These are phyloP conservation scores for Verticillium dahliae DNA, from an alignment of 2,329 filamentous ascomycete genomes.

Conservation along the genomic window DNA sequence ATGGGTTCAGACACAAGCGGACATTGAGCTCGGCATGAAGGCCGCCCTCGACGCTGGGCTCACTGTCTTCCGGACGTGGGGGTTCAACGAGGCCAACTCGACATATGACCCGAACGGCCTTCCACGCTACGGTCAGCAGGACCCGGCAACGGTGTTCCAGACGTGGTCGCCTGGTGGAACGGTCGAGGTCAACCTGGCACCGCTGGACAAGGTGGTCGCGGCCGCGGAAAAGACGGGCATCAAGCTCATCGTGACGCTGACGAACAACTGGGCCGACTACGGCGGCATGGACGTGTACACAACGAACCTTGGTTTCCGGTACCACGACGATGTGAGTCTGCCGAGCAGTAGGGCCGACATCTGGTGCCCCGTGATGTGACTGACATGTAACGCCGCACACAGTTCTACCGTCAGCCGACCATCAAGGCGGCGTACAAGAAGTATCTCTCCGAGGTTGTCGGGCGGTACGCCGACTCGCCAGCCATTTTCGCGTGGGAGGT, in stretches of 20 bases:
- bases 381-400: not conserved
- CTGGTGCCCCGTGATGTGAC: too few species aligned
- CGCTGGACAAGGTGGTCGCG: slow-evolving; percentile 44
- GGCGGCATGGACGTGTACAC: slow-evolving; percentile 55
- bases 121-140: slow-evolving; percentile 44
- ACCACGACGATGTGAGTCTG: slow-evolving; percentile 38
- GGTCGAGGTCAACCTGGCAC: slow-evolving; percentile 22
- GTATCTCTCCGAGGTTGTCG: slow-evolving; percentile 55
- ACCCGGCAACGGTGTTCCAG: slow-evolving; percentile 38
- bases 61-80: slow-evolving; percentile 50
- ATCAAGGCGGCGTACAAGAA: slow-evolving; percentile 47
- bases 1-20: slow-evolving; percentile 11
- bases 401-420: slow-evolving; percentile 41
- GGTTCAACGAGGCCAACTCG: slow-evolving; percentile 49
- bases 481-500: slow-evolving; percentile 64
- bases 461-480: slow-evolving; percentile 49
- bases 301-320: slow-evolving; percentile 43
- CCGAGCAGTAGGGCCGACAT: not conserved
- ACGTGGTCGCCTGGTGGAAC: slow-evolving; percentile 14
- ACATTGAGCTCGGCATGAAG: slow-evolving; percentile 36
- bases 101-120: slow-evolving; percentile 37
- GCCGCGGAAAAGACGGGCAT: slow-evolving; percentile 41
- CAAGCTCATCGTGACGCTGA: slow-evolving; percentile 47
- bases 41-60: slow-evolving; percentile 41
- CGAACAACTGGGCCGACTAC: slow-evolving; percentile 55